These are phyloP conservation scores for Melampsora occidentalis DNA, from an alignment of 1,284 basidiomycete genomes.

Conservation along the genomic window DNA sequence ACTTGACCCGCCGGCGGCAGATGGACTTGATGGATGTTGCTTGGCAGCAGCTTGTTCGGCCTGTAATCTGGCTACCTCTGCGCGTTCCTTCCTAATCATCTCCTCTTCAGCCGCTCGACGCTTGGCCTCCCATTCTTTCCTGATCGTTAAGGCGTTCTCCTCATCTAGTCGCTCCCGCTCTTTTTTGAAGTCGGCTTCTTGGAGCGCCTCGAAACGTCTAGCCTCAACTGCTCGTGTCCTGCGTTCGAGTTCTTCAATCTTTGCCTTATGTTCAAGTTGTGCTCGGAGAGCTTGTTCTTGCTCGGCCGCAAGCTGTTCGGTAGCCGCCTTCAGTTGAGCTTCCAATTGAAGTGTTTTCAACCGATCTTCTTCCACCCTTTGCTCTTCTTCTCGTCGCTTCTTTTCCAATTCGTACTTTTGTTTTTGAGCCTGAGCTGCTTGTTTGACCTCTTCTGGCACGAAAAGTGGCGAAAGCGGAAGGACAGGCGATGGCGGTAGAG, in stretches of 20 bases:
- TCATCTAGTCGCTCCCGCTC: conserved; percentile 6
- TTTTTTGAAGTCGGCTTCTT: neutral
- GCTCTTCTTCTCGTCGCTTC: conserved; percentile 15
- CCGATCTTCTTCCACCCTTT: neutral
- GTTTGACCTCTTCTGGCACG: conserved; percentile 22
- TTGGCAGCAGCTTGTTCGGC: conserved; percentile 13
- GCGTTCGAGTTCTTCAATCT: neutral
- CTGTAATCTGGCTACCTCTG: conserved; percentile 2
- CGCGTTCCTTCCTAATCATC: neutral
- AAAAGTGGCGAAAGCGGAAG: conserved; percentile 23
- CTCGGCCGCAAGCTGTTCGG: conserved; percentile 7
- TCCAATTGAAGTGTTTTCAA: neutral
- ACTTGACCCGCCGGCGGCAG: too few relatives aligned
- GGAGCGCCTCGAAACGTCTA: neutral
- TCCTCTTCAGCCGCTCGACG: conserved; percentile 6
- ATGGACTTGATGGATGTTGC: conserved; percentile 8
- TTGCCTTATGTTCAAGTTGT: neutral
- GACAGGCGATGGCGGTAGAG: conserved; percentile 5
- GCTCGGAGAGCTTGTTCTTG: conserved; percentile 5
- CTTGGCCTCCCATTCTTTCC: conserved; percentile 13
- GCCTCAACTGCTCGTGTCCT: neutral
- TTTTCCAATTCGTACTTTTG: neutral
- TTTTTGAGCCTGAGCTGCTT: conserved; percentile 23
- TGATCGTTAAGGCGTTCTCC: neutral
- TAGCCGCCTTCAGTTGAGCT: conserved; percentile 8